Percentiles rank a stretch among this genome's conserved stretches.
These are phyloP conservation scores for Scenedesmus sp. DNA, from an alignment of 163 green algal genomes.

Conservation along the genomic window DNA sequence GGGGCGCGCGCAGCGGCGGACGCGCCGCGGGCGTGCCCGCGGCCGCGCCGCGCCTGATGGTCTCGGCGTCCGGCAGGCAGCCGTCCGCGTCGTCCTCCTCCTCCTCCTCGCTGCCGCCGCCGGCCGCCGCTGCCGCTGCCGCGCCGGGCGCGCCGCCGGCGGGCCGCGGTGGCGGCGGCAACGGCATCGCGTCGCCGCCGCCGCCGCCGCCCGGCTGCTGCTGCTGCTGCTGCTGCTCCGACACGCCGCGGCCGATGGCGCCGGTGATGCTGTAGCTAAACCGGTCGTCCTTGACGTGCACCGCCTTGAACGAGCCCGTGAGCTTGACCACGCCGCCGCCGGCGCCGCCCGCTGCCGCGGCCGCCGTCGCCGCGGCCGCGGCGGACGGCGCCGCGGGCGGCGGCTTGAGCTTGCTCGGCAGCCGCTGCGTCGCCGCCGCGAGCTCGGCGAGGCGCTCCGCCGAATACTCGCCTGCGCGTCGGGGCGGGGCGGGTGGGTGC, in stretches of 20 bases:
- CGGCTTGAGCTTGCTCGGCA: constrained; percentile 39
- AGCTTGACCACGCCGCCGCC: constrained; percentile 65
- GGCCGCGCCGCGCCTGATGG: not conserved
- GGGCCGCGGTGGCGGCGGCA: constrained; percentile 52
- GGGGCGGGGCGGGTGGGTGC: too few relatives aligned
- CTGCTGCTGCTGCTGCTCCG: constrained; percentile 12
- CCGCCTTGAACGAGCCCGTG: constrained; percentile 77
- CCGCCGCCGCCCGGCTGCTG: not conserved
- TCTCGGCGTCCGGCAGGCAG: constrained; percentile 10
- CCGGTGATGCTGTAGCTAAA: constrained; percentile 49
- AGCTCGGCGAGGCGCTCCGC: constrained; percentile 70
- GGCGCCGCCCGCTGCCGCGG: not conserved
- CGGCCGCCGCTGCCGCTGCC: not conserved
- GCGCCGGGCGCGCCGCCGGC: constrained; percentile 1
- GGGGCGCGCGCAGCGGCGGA: not conserved
- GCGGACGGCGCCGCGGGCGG: not conserved
- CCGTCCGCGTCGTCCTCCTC: constrained; percentile 14
- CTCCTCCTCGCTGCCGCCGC: constrained; percentile 36
- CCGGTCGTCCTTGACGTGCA: constrained; percentile 57
- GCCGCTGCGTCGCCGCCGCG: constrained; percentile 41
- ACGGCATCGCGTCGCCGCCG: constrained; percentile 42
- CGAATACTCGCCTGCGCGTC: constrained; percentile 80
- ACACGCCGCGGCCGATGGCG: not conserved
- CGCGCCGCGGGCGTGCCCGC: not conserved
- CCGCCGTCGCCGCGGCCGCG: constrained; percentile 10